A percentile compares a stretch with the other conserved stretches of the same genome.
Evolutionary conservation across 2,329 filamentous ascomycete species (phyloP).

Genomic region (Penicillium sp.): DNA sequence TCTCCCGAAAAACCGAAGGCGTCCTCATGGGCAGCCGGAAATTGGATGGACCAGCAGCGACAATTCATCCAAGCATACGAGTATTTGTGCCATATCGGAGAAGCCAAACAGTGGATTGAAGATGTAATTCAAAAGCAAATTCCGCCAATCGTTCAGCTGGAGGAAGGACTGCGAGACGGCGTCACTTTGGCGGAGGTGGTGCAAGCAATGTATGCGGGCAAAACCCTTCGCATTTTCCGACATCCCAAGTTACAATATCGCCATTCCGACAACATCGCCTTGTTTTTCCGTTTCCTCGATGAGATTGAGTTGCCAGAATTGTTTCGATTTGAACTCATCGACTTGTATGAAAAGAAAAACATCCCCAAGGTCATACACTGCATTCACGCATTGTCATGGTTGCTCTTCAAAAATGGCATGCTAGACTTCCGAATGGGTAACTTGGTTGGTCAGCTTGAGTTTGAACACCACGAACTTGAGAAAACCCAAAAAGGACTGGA

Average conservation of each 20-base stretch:
- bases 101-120: constrained; percentile 99
- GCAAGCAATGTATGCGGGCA: constrained; percentile 76
- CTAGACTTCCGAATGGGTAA: constrained; percentile 96
- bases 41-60: constrained; percentile 99
- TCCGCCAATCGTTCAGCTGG: constrained; percentile 87
- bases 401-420: constrained; percentile 92
- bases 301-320: constrained; percentile 91
- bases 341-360: constrained; percentile 99
- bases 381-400: constrained; percentile 93
- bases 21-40: constrained; percentile 75
- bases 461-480: constrained; percentile 95
- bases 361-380: constrained; percentile 99
- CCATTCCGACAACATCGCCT: constrained; percentile 95
- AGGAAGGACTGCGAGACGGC: constrained; percentile 87
- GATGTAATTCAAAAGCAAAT: constrained; percentile 81
- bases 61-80: constrained; percentile 97
- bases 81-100: constrained; percentile 97
- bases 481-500: constrained; percentile 96
- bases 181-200: constrained; percentile 94
- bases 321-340: constrained; percentile 94
- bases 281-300: constrained; percentile 91
- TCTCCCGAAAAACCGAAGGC: constrained; percentile 51
- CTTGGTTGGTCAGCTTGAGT: constrained; percentile 91
- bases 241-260: constrained; percentile 83
- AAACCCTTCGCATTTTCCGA: constrained; percentile 77